A percentile compares a stretch with the other conserved stretches of the same genome.
Evolutionary conservation across 148 eudicot species (phyloP).

Genomic region (Silene uniflora): DNA sequence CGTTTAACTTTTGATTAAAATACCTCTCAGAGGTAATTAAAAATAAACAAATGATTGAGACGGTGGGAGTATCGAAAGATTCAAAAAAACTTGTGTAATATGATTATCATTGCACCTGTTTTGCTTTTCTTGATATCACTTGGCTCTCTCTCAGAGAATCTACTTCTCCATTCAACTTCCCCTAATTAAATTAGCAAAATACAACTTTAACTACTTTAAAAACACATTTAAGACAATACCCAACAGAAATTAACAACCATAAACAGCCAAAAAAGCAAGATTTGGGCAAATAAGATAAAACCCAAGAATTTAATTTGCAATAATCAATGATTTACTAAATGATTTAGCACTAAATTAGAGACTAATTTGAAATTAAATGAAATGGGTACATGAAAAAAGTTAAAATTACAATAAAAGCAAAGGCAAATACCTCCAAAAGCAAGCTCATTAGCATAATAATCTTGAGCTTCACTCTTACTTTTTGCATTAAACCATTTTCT

Average conservation of each 20-base stretch:
- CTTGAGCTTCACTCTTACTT: conserved; percentile 59
- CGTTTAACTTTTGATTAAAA: too few species aligned
- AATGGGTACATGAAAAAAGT: neutral
- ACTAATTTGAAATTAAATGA: neutral
- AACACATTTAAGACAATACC: neutral
- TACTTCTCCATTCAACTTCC: conserved; percentile 72
- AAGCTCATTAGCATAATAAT: conserved; percentile 57
- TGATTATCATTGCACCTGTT: conserved; percentile 45
- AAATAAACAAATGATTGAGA: too few species aligned
- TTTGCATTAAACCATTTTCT: conserved; percentile 87
- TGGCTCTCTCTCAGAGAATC: conserved; percentile 85
- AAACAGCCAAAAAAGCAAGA: neutral
- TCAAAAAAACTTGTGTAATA: neutral
- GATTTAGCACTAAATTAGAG: neutral
- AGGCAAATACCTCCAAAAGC: conserved; percentile 58
- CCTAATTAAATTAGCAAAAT: conserved; percentile 36
- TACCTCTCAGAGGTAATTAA: too few species aligned
- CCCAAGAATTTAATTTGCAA: conserved; percentile 2
- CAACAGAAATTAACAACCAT: neutral
- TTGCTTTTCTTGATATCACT: conserved; percentile 66
- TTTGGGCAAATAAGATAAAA: conserved; percentile 10
- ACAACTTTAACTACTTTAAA: neutral
- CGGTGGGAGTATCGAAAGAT: neutral
- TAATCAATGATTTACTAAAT: conserved; percentile 1
- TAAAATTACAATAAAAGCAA: neutral